A percentile compares a stretch with the other conserved stretches of the same genome.
Conservation (phyloP, 2,329 filamentous ascomycete species). For the Thelonectria discophora region DNA sequence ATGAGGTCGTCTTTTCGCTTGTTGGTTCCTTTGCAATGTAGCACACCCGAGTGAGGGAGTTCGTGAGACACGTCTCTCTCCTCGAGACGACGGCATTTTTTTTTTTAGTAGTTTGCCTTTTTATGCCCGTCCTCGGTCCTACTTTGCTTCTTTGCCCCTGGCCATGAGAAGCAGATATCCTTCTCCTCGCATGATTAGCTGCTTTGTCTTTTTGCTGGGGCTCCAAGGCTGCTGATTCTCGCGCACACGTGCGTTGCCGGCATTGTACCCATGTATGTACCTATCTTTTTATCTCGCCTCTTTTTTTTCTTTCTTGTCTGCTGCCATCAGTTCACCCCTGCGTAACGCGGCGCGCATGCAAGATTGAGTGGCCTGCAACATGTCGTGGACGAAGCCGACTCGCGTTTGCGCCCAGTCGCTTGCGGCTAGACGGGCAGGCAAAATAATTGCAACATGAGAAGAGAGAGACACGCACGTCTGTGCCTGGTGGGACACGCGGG, state of each 20-base stretch:
- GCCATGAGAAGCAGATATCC: neutral
- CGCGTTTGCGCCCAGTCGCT: conserved; percentile 7
- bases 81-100: neutral
- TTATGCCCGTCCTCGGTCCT: conserved; percentile 1
- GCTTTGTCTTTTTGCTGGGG: neutral
- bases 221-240: neutral
- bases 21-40: conserved; percentile 25
- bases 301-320: neutral
- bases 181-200: conserved; percentile 5
- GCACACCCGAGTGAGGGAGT: neutral
- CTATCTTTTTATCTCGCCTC: neutral
- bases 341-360: conserved; percentile 22
- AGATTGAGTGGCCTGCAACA: conserved; percentile 20
- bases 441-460: neutral
- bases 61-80: neutral
- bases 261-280: neutral
- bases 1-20: conserved; percentile 25
- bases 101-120: neutral
- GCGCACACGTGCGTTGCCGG: neutral
- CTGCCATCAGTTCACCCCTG: conserved; percentile 17
- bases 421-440: neutral
- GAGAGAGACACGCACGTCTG: neutral
- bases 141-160: neutral
- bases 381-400: conserved; percentile 22
- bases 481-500: neutral